A percentile compares a stretch with the other conserved stretches of the same genome.
Conservation (phyloP, 495 filamentous ascomycete genomes). For the Neurospora intermedia region DNA sequence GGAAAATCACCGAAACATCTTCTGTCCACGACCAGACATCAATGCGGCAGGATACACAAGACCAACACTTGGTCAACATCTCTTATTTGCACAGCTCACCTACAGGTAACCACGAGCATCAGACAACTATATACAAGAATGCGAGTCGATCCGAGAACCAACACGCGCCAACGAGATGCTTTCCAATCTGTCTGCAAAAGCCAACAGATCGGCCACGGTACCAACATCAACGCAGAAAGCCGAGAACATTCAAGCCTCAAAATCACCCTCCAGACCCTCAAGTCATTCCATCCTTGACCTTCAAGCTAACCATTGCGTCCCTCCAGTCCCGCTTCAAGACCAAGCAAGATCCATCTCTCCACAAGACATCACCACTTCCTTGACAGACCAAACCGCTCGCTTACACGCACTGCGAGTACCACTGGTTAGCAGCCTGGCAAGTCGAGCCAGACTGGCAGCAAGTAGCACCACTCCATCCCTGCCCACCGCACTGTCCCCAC, state of each 20-base stretch:
- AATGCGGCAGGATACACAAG: neutral
- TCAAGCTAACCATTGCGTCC: neutral
- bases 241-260: neutral
- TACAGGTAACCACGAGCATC: too few species aligned
- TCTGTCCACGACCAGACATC: neutral
- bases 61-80: neutral
- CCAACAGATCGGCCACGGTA: neutral
- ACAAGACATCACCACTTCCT: neutral
- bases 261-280: neutral
- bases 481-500: conserved; percentile 42
- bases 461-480: conserved; percentile 34
- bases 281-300: neutral
- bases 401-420: conserved; percentile 39
- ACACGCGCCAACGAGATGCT: neutral
- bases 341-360: too few species aligned
- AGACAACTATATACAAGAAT: neutral
- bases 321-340: neutral
- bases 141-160: neutral
- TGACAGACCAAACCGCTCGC: neutral
- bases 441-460: conserved; percentile 32
- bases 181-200: neutral
- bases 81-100: neutral
- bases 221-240: neutral
- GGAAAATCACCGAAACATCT: neutral
- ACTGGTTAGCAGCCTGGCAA: conserved; percentile 35